A percentile compares a stretch with the other conserved stretches of the same genome.
Conservation (phyloP, 306 rosid genomes). For the Cucumis melo region DNA sequence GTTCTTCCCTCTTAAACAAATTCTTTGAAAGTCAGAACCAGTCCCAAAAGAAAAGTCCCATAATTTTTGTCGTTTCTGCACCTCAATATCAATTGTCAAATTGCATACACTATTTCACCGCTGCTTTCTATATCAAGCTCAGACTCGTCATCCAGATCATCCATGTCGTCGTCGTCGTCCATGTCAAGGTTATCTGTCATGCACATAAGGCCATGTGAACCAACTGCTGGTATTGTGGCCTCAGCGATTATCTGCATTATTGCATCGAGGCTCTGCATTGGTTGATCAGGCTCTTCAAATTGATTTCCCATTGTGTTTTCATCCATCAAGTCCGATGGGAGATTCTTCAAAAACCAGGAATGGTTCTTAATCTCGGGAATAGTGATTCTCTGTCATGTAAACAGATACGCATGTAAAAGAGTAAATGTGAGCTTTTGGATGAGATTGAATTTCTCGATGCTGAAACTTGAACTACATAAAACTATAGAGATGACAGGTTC, state of each 20-base stretch:
- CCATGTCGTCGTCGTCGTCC: conserved; percentile 66
- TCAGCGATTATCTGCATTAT: conserved; percentile 92
- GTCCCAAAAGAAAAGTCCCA: neutral
- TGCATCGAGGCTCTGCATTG: conserved; percentile 62
- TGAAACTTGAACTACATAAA: neutral
- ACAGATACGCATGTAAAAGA: neutral
- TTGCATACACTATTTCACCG: conserved; percentile 87
- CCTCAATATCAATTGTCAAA: conserved; percentile 14
- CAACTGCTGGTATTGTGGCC: conserved; percentile 79
- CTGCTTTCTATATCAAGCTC: conserved; percentile 89
- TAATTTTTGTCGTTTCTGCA: neutral
- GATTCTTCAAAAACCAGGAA: conserved; percentile 74
- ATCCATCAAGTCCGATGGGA: conserved; percentile 67
- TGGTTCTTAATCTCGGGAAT: conserved; percentile 74
- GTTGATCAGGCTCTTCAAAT: conserved; percentile 84
- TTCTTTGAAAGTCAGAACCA: neutral
- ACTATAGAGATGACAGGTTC: neutral
- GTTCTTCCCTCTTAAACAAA: neutral
- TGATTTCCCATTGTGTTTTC: conserved; percentile 45
- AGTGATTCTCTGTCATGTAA: conserved; percentile 51
- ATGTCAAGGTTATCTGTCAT: conserved; percentile 37
- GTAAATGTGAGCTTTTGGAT: neutral
- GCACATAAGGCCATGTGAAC: conserved; percentile 29
- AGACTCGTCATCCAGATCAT: conserved; percentile 57
- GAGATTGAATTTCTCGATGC: neutral